Percentiles rank a stretch among this genome's conserved stretches.
Conservation (phyloP, 1,284 basidiomycete genomes). For the Puccinia brachypodii region DNA sequence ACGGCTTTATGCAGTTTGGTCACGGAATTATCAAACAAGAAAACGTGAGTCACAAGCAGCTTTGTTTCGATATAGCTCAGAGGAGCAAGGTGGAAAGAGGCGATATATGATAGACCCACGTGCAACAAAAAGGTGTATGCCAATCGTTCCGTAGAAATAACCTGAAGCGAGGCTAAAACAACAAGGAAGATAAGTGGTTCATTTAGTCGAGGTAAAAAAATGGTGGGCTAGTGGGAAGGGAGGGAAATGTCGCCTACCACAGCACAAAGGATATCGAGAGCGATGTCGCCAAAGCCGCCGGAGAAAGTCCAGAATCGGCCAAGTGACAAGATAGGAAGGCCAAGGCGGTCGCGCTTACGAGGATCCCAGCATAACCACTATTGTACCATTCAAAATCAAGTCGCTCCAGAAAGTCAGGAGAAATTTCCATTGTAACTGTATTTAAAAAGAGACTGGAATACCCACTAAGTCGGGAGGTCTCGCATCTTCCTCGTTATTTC, state of each 20-base stretch:
- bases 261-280: slow-evolving; percentile 19
- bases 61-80: not conserved
- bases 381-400: not conserved
- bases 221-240: not conserved
- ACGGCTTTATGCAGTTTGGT: not conserved
- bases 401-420: not conserved
- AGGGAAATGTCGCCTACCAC: not conserved
- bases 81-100: not conserved
- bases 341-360: not conserved
- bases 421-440: not conserved
- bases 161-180: slow-evolving; percentile 38
- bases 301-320: slow-evolving; percentile 32
- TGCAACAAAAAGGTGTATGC: not conserved
- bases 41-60: not conserved
- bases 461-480: slow-evolving; percentile 39
- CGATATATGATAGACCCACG: slow-evolving; percentile 10
- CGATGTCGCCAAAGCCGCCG: not conserved
- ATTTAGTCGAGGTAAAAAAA: too few relatives aligned
- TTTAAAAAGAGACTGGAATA: not conserved
- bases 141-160: slow-evolving; percentile 39
- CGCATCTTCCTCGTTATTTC: slow-evolving; percentile 25
- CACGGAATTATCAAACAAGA: not conserved
- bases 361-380: slow-evolving; percentile 24
- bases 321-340: slow-evolving; percentile 23
- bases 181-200: not conserved